Evolutionary conservation across 352 stramenopile species (phyloP).

Genomic region (Pythium vanterpoolii): DNA sequence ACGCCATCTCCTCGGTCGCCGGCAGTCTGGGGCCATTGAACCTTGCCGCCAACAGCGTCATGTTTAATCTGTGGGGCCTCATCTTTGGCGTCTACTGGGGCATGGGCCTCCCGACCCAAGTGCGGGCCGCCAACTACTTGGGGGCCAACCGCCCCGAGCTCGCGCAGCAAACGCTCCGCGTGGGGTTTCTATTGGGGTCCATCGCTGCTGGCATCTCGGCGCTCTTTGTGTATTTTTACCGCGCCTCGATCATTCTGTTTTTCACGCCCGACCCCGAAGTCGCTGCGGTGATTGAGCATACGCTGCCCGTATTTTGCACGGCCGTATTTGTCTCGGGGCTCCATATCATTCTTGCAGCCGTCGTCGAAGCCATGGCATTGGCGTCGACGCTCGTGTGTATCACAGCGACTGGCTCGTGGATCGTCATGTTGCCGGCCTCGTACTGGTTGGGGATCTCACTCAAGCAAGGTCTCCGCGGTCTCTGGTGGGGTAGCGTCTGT

Average conservation of each 20-base stretch:
- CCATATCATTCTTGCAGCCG: slow-evolving; percentile 72
- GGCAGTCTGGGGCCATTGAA: slow-evolving; percentile 56
- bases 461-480: slow-evolving; percentile 44
- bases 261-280: slow-evolving; percentile 70
- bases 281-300: slow-evolving; percentile 41
- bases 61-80: slow-evolving; percentile 82
- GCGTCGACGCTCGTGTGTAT: slow-evolving; percentile 68
- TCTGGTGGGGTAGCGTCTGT: slow-evolving; percentile 74
- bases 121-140: slow-evolving; percentile 72
- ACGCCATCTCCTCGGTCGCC: slow-evolving; percentile 67
- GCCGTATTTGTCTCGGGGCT: slow-evolving; percentile 72
- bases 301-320: slow-evolving; percentile 66
- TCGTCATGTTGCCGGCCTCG: slow-evolving; percentile 62
- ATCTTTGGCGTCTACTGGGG: slow-evolving; percentile 85
- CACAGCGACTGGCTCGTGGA: slow-evolving; percentile 64
- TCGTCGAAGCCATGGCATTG: slow-evolving; percentile 79
- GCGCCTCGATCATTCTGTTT: slow-evolving; percentile 41
- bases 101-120: slow-evolving; percentile 76
- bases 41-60: slow-evolving; percentile 74
- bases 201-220: slow-evolving; percentile 52
- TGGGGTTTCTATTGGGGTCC: slow-evolving; percentile 65
- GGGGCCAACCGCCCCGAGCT: slow-evolving; percentile 56
- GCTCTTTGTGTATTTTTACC: slow-evolving; percentile 46
- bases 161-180: slow-evolving; percentile 51
- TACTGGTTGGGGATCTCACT: slow-evolving; percentile 57